Conservation (phyloP, 1,284 basidiomycete genomes). For the Cystobasidiaceae sp. region DNA sequence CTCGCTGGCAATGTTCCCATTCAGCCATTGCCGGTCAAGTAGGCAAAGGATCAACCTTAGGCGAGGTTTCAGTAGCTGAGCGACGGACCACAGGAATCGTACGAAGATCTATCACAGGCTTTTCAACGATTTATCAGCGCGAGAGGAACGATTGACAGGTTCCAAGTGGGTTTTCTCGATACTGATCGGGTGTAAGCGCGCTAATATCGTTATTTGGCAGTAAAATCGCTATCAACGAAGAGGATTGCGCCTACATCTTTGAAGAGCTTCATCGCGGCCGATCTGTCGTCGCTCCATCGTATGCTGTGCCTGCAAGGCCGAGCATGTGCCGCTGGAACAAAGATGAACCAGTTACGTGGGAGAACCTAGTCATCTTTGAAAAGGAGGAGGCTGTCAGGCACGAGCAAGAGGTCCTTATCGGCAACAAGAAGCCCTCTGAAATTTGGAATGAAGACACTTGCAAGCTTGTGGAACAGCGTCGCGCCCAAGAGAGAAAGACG, state of each 20-base stretch:
- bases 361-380: slow-evolving; percentile 79
- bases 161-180: slow-evolving; percentile 31
- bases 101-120: slow-evolving; percentile 78
- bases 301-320: slow-evolving; percentile 64
- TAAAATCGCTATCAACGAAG: slow-evolving; percentile 68
- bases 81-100: slow-evolving; percentile 51
- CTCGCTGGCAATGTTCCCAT: slow-evolving; percentile 73
- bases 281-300: slow-evolving; percentile 64
- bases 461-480: slow-evolving; percentile 35
- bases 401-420: slow-evolving; percentile 36
- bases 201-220: neutral
- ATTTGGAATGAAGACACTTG: slow-evolving; percentile 40
- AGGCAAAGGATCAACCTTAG: neutral
- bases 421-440: slow-evolving; percentile 35
- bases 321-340: slow-evolving; percentile 75
- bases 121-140: slow-evolving; percentile 64
- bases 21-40: slow-evolving; percentile 74
- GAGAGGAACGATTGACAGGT: slow-evolving; percentile 63
- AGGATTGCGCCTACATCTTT: slow-evolving; percentile 74
- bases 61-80: neutral
- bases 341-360: slow-evolving; percentile 56
- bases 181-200: neutral
- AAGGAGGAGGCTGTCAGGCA: slow-evolving; percentile 59
- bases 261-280: slow-evolving; percentile 81
- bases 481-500: slow-evolving; percentile 35